These are phyloP conservation scores for Toxoplasma gondii DNA, from an alignment of 169 alveolate species.

Conservation along the genomic window DNA sequence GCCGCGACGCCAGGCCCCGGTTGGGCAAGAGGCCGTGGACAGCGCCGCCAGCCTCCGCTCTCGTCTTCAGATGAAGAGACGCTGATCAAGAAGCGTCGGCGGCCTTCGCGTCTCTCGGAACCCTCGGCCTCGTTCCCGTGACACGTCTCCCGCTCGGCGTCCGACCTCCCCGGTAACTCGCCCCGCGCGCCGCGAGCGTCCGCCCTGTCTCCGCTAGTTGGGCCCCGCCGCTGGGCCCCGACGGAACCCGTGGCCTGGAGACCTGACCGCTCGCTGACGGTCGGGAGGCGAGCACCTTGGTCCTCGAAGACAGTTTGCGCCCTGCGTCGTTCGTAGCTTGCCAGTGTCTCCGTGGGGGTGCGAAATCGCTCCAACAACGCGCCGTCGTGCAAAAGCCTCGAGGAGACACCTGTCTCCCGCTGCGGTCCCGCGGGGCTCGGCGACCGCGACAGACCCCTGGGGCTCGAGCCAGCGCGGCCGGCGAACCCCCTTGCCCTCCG, in stretches of 20 bases:
- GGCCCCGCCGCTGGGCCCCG: not conserved
- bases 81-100: too few species aligned
- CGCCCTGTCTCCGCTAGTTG: not conserved
- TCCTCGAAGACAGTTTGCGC: not conserved
- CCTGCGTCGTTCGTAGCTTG: not conserved
- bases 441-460: not conserved
- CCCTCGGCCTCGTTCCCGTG: too few species aligned
- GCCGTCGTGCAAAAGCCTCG: not conserved
- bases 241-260: not conserved
- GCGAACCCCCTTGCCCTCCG: not conserved
- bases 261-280: not conserved
- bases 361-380: not conserved
- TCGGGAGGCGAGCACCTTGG: not conserved
- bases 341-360: not conserved
- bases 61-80: not conserved
- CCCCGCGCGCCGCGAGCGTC: not conserved
- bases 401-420: not conserved
- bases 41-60: constrained; percentile 4
- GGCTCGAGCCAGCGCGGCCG: not conserved
- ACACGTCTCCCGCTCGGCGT: too few species aligned
- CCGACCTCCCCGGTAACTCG: too few species aligned
- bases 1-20: not conserved
- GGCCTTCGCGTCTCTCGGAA: too few species aligned
- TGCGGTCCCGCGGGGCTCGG: not conserved
- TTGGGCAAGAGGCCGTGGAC: not conserved